phyloP scores from a whole-genome alignment of 2,329 filamentous ascomycete species.

The Ceratocystiopsis brevicomis region DNA sequence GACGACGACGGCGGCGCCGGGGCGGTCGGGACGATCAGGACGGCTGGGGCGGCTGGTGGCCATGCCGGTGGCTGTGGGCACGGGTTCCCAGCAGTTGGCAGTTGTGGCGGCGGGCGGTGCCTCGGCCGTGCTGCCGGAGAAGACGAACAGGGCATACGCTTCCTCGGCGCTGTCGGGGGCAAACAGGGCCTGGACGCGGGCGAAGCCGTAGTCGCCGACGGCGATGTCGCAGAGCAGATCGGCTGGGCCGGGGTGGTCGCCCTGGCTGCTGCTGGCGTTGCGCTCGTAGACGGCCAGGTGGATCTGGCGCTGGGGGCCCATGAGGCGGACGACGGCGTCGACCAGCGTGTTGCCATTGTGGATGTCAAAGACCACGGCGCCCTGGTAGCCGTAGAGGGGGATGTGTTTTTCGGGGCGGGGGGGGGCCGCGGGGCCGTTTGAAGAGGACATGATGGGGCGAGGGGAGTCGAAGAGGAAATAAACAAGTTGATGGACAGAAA shows the following conservation, averaged over 20 bases:
- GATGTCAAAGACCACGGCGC: conserved; percentile 5
- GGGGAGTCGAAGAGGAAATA: too few relatives aligned
- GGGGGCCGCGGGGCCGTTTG: background rate
- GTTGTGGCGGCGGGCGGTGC: background rate
- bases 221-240: background rate
- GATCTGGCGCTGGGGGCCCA: background rate
- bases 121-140: background rate
- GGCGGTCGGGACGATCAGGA: too few relatives aligned
- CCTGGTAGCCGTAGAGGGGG: conserved; percentile 5
- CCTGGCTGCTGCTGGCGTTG: background rate
- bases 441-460: background rate
- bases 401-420: background rate
- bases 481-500: too few relatives aligned
- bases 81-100: background rate
- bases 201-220: background rate
- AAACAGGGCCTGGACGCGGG: background rate
- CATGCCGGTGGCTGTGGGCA: background rate
- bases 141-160: conserved; percentile 1
- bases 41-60: background rate
- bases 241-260: background rate
- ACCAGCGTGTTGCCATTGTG: background rate
- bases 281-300: conserved; percentile 1
- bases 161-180: background rate
- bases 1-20: background rate
- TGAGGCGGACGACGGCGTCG: conserved; percentile 5